These are phyloP conservation scores for Dipteronia dyeriana DNA, from an alignment of 345 rosid genomes.

Conservation along the genomic window DNA sequence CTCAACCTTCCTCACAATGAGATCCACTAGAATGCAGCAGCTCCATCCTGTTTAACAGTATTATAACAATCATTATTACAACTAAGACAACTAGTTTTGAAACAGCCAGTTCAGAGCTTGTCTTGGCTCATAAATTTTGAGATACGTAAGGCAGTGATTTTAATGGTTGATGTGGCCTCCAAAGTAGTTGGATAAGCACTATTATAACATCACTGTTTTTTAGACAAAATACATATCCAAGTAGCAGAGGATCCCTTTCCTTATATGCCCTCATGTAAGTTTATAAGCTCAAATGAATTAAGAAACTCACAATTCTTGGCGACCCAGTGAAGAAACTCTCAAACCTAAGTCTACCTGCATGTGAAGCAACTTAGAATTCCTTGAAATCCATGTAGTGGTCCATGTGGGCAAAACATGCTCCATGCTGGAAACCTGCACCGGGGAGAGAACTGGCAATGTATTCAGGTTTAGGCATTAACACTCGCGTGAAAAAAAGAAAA, in stretches of 20 bases:
- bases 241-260: background rate
- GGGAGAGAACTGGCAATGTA: conserved; percentile 67
- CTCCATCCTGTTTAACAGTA: conserved; percentile 48
- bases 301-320: conserved; percentile 61
- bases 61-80: conserved; percentile 13
- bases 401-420: conserved; percentile 74
- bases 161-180: background rate
- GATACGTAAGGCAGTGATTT: background rate
- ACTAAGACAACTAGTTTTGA: background rate
- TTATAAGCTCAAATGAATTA: conserved; percentile 12
- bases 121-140: background rate
- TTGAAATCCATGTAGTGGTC: conserved; percentile 45
- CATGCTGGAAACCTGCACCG: conserved; percentile 69
- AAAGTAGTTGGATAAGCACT: background rate
- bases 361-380: conserved; percentile 40
- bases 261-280: background rate
- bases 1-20: conserved; percentile 46
- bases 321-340: conserved; percentile 70
- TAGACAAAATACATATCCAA: background rate
- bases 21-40: conserved; percentile 41
- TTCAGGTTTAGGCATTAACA: conserved; percentile 36
- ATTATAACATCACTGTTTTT: background rate
- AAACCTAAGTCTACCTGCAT: conserved; percentile 54
- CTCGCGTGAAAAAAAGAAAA: background rate
- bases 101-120: conserved; percentile 13